A percentile compares a stretch with the other conserved stretches of the same genome.
These are phyloP conservation scores for Trypanosomatidae sp. DNA, from an alignment of 208 protist genomes.

Conservation along the genomic window DNA sequence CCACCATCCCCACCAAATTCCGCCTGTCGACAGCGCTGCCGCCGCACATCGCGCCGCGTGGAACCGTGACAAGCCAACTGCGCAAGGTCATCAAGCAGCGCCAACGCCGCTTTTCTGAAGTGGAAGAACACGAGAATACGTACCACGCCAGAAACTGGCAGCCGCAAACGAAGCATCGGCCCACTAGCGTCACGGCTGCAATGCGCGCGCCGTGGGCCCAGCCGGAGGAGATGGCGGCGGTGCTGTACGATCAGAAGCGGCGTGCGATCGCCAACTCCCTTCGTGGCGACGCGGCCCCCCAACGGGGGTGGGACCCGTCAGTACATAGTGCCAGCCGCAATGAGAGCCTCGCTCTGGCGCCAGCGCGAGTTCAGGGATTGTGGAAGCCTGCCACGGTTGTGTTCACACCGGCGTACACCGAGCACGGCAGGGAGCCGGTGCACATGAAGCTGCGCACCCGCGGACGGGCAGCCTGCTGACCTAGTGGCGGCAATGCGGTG, in stretches of 20 bases:
- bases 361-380: background rate
- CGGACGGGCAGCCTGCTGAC: background rate
- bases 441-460: slow-evolving; percentile 17
- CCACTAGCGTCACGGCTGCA: background rate
- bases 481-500: background rate
- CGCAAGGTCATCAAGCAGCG: slow-evolving; percentile 15
- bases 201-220: background rate
- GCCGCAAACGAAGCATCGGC: slow-evolving; percentile 6
- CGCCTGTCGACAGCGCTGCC: slow-evolving; percentile 9
- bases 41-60: slow-evolving; percentile 9
- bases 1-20: background rate
- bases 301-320: background rate
- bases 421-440: slow-evolving; percentile 19
- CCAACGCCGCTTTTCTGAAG: slow-evolving; percentile 9
- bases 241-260: background rate
- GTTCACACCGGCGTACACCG: slow-evolving; percentile 3
- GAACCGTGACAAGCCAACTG: slow-evolving; percentile 19
- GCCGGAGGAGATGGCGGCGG: background rate
- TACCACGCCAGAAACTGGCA: slow-evolving; percentile 3
- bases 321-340: background rate
- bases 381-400: background rate
- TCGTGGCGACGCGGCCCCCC: background rate
- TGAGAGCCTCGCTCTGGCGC: too few species aligned
- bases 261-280: background rate
- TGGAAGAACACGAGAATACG: background rate